Evolutionary conservation across 495 filamentous ascomycete genomes (phyloP).

Genomic region (Stereocaulon alpinum): DNA sequence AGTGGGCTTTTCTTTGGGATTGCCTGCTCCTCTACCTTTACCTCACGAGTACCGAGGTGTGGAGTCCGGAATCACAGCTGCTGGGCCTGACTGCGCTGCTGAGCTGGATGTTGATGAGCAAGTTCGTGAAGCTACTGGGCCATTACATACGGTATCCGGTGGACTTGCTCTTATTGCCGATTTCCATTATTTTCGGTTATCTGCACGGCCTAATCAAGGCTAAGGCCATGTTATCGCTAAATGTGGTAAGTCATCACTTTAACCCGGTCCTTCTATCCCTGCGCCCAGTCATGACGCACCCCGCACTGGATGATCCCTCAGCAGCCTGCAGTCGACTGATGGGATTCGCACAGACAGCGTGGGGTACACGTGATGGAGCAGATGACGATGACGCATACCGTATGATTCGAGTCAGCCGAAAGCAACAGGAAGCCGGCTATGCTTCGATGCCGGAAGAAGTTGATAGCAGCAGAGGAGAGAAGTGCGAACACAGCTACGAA

Average conservation of each 20-base stretch:
- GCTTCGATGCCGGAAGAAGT: background rate
- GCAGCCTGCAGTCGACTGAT: conserved; percentile 16
- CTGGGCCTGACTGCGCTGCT: conserved; percentile 42
- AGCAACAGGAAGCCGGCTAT: conserved; percentile 17
- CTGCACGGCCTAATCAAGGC: conserved; percentile 70
- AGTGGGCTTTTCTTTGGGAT: conserved; percentile 57
- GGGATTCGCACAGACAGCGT: conserved; percentile 39
- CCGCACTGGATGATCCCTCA: background rate
- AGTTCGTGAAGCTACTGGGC: conserved; percentile 64
- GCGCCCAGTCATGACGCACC: background rate
- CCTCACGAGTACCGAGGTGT: conserved; percentile 36
- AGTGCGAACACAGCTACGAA: conserved; percentile 4
- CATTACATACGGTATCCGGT: conserved; percentile 61
- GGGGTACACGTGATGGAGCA: conserved; percentile 49
- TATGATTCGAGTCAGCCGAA: conserved; percentile 32
- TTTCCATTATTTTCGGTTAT: conserved; percentile 70
- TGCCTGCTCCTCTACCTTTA: conserved; percentile 47
- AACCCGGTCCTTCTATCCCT: background rate
- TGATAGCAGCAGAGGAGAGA: conserved; percentile 1
- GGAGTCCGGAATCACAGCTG: conserved; percentile 32
- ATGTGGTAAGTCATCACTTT: conserved; percentile 46
- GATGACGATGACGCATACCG: conserved; percentile 47
- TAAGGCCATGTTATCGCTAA: conserved; percentile 59
- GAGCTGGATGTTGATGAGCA: conserved; percentile 58
- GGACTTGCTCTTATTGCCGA: conserved; percentile 57